Evolutionary conservation across 306 rosid species (phyloP).

Genomic region (Gastrolobium bilobum): DNA sequence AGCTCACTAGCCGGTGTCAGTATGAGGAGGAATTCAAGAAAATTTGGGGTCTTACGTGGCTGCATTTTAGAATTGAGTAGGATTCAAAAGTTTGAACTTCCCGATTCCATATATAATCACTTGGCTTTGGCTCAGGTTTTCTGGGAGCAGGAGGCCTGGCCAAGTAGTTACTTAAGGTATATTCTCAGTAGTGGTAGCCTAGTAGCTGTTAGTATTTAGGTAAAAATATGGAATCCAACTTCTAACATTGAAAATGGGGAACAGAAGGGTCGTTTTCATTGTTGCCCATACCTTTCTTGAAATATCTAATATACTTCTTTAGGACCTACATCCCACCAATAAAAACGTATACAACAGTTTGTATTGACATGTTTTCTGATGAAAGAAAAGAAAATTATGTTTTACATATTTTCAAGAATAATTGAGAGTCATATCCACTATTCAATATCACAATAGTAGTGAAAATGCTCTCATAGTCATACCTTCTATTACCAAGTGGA

Average conservation of each 20-base stretch:
- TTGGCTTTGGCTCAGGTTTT: background rate
- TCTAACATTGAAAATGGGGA: background rate
- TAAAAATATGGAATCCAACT: background rate
- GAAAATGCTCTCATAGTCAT: no score
- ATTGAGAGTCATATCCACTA: no score
- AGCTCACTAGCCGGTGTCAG: background rate
- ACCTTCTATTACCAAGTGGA: background rate
- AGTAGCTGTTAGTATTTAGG: background rate
- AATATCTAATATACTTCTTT: no score
- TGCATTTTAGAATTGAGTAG: background rate
- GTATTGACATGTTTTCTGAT: no score
- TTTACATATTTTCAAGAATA: no score
- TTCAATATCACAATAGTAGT: no score
- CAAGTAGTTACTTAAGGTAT: no score
- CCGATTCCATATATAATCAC: background rate
- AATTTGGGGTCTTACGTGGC: background rate
- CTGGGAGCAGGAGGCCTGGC: no score
- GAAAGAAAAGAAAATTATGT: no score
- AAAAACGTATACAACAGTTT: no score
- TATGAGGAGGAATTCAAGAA: background rate
- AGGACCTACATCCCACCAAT: no score
- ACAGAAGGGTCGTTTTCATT: conserved; percentile 5
- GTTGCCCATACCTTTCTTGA: background rate
- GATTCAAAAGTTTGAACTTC: background rate
- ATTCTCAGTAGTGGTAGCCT: no score